phyloP scores from a whole-genome alignment of 805 yeast species.

The Candida oleophila region DNA sequence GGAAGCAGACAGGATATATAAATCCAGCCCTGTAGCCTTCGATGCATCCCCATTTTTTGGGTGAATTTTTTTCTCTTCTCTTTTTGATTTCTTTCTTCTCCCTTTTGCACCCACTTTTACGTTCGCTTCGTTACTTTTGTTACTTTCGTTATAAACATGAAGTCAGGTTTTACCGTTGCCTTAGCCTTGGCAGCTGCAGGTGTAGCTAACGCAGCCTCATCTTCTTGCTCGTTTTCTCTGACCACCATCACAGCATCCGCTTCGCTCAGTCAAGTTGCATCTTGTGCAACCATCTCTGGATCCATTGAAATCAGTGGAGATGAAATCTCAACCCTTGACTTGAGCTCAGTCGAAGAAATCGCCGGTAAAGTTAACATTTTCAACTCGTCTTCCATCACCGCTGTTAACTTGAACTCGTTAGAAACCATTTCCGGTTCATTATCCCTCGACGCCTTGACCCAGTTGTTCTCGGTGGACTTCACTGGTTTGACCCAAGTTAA shows the following conservation, averaged over 20 bases:
- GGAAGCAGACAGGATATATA: not conserved
- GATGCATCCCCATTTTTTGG: not conserved
- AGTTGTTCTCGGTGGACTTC: constrained; percentile 36
- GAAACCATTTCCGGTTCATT: constrained; percentile 35
- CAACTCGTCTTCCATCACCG: constrained; percentile 40
- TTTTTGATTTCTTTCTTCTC: not conserved
- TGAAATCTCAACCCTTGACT: constrained; percentile 27
- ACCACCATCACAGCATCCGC: constrained; percentile 40
- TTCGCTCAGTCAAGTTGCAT: constrained; percentile 28
- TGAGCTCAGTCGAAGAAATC: constrained; percentile 26
- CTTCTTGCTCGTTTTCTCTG: constrained; percentile 35
- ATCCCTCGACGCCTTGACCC: constrained; percentile 36
- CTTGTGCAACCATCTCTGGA: constrained; percentile 44
- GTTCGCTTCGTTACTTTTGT: not conserved
- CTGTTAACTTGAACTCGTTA: constrained; percentile 29
- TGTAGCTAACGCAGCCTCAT: constrained; percentile 10
- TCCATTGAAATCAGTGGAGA: constrained; percentile 37
- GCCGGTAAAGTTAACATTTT: constrained; percentile 31
- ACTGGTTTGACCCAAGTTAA: constrained; percentile 27
- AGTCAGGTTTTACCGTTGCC: constrained; percentile 1
- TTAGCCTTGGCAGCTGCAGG: constrained; percentile 9
- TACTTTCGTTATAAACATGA: not conserved
- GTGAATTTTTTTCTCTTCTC: not conserved
- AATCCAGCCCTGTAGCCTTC: not conserved
- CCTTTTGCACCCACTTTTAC: not conserved